These are phyloP conservation scores for Phaffomyces opuntiae DNA, from an alignment of 805 yeast genomes.

Conservation along the genomic window DNA sequence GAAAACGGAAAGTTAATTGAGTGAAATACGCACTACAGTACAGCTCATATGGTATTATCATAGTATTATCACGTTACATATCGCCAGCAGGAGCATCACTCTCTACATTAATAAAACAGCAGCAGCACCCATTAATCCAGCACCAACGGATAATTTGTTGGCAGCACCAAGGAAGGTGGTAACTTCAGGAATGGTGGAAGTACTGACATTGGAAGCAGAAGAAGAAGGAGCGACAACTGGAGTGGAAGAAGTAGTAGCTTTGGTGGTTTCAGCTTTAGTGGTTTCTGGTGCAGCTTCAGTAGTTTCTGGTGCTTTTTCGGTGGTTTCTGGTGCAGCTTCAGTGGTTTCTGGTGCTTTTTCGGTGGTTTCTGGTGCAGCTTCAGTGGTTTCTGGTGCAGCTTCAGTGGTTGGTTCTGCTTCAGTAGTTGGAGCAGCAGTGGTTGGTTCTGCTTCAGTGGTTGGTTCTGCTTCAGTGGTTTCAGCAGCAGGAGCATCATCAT, in stretches of 20 bases:
- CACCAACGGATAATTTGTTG: too few relatives aligned
- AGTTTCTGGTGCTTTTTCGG: neutral
- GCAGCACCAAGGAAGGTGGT: too few relatives aligned
- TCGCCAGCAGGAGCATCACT: too few relatives aligned
- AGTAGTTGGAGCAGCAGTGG: neutral
- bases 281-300: neutral
- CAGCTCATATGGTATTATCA: too few relatives aligned
- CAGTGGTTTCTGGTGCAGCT: neutral
- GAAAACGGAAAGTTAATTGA: too few relatives aligned
- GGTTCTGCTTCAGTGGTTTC: neutral
- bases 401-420: neutral
- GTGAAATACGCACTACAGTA: too few relatives aligned
- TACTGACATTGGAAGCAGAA: neutral
- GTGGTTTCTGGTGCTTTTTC: neutral
- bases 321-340: neutral
- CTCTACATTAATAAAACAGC: slow-evolving; percentile 9
- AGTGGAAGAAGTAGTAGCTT: neutral
- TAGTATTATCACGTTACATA: too few relatives aligned
- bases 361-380: neutral
- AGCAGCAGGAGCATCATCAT: neutral
- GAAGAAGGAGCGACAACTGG: neutral
- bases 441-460: too few relatives aligned
- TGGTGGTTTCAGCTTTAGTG: neutral
- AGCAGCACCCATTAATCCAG: slow-evolving; percentile 29
- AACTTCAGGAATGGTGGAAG: neutral